Evolutionary conservation across 1,284 basidiomycete genomes (phyloP).

Genomic region (Ganoderma lucidum): DNA sequence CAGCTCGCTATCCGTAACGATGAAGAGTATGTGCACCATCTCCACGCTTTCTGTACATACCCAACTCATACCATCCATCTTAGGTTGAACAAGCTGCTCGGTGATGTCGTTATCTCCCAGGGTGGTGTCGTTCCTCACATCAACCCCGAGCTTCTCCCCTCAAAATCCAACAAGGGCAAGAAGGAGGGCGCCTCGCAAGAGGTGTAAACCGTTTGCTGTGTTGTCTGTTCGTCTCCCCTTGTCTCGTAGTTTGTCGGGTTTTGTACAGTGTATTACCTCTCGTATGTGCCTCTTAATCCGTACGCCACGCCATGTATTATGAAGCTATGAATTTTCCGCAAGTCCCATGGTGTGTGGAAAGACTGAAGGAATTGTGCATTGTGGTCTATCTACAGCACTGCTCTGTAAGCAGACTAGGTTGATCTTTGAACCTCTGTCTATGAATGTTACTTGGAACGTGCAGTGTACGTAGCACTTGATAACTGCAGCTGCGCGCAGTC

Average conservation of each 20-base stretch:
- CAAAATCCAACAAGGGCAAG: conserved; percentile 67
- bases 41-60: neutral
- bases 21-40: conserved; percentile 64
- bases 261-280: conserved; percentile 37
- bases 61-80: neutral
- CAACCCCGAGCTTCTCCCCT: conserved; percentile 73
- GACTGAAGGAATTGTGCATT: neutral
- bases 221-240: conserved; percentile 7
- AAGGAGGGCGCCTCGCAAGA: conserved; percentile 54
- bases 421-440: too few relatives aligned
- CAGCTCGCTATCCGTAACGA: conserved; percentile 89
- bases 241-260: conserved; percentile 33
- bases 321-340: conserved; percentile 6
- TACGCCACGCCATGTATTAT: conserved; percentile 36
- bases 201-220: conserved; percentile 38
- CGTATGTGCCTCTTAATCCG: conserved; percentile 36
- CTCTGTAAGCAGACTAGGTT: too few relatives aligned
- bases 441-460: too few relatives aligned
- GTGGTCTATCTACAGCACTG: neutral
- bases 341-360: neutral
- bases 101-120: conserved; percentile 81
- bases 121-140: conserved; percentile 84
- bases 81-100: conserved; percentile 76
- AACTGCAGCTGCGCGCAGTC: too few relatives aligned
- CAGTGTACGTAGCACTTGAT: too few relatives aligned